Conservation (phyloP, 2,329 filamentous ascomycete species). For the Sporothrix globosa region DNA sequence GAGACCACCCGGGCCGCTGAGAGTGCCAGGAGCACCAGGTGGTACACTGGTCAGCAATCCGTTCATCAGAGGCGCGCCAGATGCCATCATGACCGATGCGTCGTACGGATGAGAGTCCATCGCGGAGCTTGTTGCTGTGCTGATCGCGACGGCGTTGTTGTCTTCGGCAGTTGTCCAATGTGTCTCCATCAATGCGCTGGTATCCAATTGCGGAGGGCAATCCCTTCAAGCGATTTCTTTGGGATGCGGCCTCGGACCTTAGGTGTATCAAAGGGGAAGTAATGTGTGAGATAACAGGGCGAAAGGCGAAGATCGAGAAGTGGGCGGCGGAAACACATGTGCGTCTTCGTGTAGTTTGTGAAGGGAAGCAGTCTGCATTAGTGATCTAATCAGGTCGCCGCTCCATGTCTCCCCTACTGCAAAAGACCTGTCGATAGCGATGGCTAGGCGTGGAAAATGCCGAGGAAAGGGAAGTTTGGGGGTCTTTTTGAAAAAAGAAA, state of each 20-base stretch:
- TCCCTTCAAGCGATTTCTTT: background rate
- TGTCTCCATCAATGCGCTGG: background rate
- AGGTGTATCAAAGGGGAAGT: background rate
- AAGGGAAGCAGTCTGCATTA: too few species aligned
- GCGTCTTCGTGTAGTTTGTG: background rate
- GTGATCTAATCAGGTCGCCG: too few species aligned
- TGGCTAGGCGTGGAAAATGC: too few species aligned
- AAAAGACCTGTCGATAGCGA: too few species aligned
- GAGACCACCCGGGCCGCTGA: background rate
- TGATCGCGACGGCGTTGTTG: background rate
- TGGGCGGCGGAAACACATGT: background rate
- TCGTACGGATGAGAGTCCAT: conserved; percentile 27
- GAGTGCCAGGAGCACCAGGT: background rate
- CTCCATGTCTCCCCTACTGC: too few species aligned
- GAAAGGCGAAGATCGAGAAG: conserved; percentile 6
- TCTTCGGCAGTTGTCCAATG: background rate
- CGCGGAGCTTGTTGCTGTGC: background rate
- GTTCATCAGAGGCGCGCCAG: conserved; percentile 8
- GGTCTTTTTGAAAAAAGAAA: background rate
- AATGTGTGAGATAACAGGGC: conserved; percentile 14
- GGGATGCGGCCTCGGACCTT: background rate
- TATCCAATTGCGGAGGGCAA: background rate
- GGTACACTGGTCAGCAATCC: conserved; percentile 6
- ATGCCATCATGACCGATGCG: conserved; percentile 13
- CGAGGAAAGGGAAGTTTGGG: background rate